Evolutionary conservation across 2,329 filamentous ascomycete species (phyloP).

Genomic region (Capronia americana): DNA sequence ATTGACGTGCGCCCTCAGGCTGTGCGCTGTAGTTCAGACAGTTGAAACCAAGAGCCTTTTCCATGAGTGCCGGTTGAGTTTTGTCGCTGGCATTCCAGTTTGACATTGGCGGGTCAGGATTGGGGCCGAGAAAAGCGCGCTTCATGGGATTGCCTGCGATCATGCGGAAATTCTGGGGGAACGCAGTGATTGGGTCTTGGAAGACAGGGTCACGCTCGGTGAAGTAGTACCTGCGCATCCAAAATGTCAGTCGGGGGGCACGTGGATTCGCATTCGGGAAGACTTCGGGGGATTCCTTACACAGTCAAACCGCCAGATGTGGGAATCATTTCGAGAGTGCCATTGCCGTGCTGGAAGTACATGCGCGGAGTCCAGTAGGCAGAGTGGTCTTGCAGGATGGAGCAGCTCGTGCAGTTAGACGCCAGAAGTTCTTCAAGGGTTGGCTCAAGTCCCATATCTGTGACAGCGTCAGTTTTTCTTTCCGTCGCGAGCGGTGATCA

Average conservation of each 20-base stretch:
- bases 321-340: constrained; percentile 70
- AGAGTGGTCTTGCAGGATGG: constrained; percentile 81
- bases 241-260: constrained; percentile 13
- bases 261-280: constrained; percentile 15
- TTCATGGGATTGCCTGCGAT: constrained; percentile 73
- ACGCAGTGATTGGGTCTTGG: constrained; percentile 55
- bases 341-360: constrained; percentile 76
- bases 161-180: constrained; percentile 81
- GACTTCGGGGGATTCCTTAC: constrained; percentile 60
- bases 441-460: constrained; percentile 70
- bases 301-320: constrained; percentile 84
- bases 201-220: constrained; percentile 52
- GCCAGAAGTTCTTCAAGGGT: constrained; percentile 62
- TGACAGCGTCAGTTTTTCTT: constrained; percentile 6
- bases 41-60: constrained; percentile 92
- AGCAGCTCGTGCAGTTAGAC: constrained; percentile 79
- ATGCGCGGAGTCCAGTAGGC: constrained; percentile 83
- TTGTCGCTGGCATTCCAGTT: constrained; percentile 69
- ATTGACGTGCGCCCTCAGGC: constrained; percentile 76
- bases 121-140: constrained; percentile 72
- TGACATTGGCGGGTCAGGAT: constrained; percentile 73
- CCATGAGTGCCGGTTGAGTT: constrained; percentile 72
- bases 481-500: constrained; percentile 45
- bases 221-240: constrained; percentile 75
- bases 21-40: constrained; percentile 77